Evolutionary conservation across 768 basidiomycete species (phyloP).

Genomic region (Lactifluus volemus): DNA sequence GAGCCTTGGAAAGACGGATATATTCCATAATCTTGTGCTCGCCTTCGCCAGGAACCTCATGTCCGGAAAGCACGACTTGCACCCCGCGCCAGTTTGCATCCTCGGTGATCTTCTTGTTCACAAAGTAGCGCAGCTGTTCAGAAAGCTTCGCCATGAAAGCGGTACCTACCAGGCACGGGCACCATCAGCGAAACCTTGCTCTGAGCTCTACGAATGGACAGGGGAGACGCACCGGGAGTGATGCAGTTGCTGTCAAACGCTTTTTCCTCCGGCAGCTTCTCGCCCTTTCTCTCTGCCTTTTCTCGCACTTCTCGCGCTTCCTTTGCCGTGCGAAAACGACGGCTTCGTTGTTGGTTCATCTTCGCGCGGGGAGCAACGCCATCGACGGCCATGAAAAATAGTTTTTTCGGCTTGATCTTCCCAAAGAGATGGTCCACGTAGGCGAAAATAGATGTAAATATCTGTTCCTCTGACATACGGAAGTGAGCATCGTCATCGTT

Average conservation of each 20-base stretch:
- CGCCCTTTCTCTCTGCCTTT: constrained; percentile 82
- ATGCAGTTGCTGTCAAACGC: constrained; percentile 99
- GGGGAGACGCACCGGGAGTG: constrained; percentile 67
- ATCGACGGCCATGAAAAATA: constrained; percentile 98
- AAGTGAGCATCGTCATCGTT: constrained; percentile 96
- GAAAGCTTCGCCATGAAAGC: constrained; percentile 94
- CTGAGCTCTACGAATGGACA: not conserved
- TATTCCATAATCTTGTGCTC: constrained; percentile 99
- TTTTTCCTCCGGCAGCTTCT: constrained; percentile 86
- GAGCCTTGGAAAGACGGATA: constrained; percentile 89
- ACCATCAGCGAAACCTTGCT: not conserved
- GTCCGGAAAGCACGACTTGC: constrained; percentile 89
- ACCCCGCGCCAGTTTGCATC: constrained; percentile 93
- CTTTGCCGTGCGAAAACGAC: constrained; percentile 90
- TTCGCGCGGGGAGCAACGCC: constrained; percentile 96
- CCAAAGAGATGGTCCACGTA: constrained; percentile 96
- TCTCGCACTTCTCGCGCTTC: constrained; percentile 82
- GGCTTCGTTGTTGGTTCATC: constrained; percentile 97
- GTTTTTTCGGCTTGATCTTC: constrained; percentile 95
- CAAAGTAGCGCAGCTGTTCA: constrained; percentile 86
- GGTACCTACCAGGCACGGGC: constrained; percentile 48
- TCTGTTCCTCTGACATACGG: constrained; percentile 92
- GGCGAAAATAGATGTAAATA: constrained; percentile 92
- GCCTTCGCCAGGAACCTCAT: constrained; percentile 98
- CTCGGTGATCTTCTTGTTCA: constrained; percentile 97